Conservation (phyloP, 805 yeast genomes). For the Alloascoidea hylecoeti region DNA sequence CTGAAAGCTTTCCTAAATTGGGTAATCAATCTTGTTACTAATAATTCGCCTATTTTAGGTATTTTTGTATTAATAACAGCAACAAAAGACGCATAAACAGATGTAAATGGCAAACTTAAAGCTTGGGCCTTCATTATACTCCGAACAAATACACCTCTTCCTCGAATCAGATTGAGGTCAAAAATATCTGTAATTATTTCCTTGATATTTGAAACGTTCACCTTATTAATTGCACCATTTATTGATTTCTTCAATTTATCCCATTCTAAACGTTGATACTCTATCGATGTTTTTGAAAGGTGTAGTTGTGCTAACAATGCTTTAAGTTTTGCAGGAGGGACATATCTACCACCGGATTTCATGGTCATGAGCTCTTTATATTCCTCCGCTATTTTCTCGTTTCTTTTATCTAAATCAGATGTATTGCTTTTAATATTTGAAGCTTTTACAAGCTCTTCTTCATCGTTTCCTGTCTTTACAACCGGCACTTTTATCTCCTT, state of each 20-base stretch:
- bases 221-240: slow-evolving; percentile 31
- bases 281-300: slow-evolving; percentile 18
- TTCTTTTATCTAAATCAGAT: too few relatives aligned
- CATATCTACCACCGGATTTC: slow-evolving; percentile 30
- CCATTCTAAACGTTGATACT: slow-evolving; percentile 45
- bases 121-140: slow-evolving; percentile 40
- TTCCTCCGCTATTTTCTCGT: too few relatives aligned
- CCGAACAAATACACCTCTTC: slow-evolving; percentile 45
- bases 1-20: slow-evolving; percentile 43
- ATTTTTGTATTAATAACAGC: slow-evolving; percentile 50
- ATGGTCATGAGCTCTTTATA: too few relatives aligned
- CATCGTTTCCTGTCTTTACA: too few relatives aligned
- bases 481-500: too few relatives aligned
- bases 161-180: slow-evolving; percentile 42
- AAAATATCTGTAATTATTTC: slow-evolving; percentile 35
- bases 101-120: slow-evolving; percentile 23
- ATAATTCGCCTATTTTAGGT: slow-evolving; percentile 52
- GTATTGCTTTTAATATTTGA: too few relatives aligned
- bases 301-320: slow-evolving; percentile 24
- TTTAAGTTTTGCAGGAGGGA: slow-evolving; percentile 38
- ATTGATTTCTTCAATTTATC: slow-evolving; percentile 30
- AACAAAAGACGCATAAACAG: slow-evolving; percentile 41
- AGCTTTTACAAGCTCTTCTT: too few relatives aligned
- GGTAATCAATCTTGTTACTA: slow-evolving; percentile 36
- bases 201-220: slow-evolving; percentile 31